Evolutionary conservation across 2,329 filamentous ascomycete species (phyloP).

Genomic region (Talaromyces sp.): DNA sequence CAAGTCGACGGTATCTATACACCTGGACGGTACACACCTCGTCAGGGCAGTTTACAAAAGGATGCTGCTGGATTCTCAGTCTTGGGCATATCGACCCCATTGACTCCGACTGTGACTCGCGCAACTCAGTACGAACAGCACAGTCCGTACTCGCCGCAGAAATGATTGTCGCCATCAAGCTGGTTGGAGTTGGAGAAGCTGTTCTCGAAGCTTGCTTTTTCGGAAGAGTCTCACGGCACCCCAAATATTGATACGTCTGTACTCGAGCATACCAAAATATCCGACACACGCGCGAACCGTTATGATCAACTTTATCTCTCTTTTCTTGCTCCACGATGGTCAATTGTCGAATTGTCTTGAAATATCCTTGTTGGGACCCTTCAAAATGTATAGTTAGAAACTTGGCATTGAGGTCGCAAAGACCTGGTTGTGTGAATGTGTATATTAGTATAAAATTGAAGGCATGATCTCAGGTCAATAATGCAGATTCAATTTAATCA

Average conservation of each 20-base stretch:
- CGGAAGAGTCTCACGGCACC: background rate
- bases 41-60: constrained; percentile 23
- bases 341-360: background rate
- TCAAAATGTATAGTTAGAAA: background rate
- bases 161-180: background rate
- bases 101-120: constrained; percentile 8
- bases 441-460: background rate
- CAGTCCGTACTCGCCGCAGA: background rate
- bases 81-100: constrained; percentile 15
- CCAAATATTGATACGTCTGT: background rate
- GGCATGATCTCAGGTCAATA: background rate
- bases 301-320: background rate
- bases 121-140: constrained; percentile 5
- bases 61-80: constrained; percentile 24
- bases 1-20: constrained; percentile 85
- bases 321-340: background rate
- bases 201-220: background rate
- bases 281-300: background rate
- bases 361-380: background rate
- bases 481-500: background rate
- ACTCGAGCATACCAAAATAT: background rate
- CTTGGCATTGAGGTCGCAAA: background rate
- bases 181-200: background rate
- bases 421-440: background rate
- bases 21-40: constrained; percentile 48